Evolutionary conservation across 1,284 basidiomycete genomes (phyloP).

Genomic region (Puccinia hordei): DNA sequence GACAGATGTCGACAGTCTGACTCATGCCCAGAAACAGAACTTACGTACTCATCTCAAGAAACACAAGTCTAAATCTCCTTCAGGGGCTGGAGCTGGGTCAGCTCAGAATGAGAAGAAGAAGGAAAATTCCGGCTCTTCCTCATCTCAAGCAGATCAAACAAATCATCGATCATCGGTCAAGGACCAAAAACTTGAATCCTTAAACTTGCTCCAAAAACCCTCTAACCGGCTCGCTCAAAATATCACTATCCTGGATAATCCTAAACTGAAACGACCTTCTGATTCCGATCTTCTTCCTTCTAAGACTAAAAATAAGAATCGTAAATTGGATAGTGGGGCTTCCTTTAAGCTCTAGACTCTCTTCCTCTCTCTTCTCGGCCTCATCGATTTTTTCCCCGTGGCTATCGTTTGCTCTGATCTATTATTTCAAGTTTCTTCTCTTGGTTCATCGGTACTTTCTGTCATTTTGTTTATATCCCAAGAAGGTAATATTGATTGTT

Average conservation of each 20-base stretch:
- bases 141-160: background rate
- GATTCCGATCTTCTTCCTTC: too few species aligned
- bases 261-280: background rate
- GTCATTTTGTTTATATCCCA: background rate
- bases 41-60: slow-evolving; percentile 28
- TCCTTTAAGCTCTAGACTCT: slow-evolving; percentile 4
- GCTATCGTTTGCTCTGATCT: background rate
- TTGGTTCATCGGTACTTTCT: background rate
- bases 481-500: too few species aligned
- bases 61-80: background rate
- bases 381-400: background rate
- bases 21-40: slow-evolving; percentile 44
- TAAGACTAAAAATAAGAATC: background rate
- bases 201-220: slow-evolving; percentile 5
- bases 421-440: background rate
- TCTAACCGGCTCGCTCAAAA: background rate
- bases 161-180: background rate
- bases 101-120: slow-evolving; percentile 13
- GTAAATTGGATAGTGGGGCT: slow-evolving; percentile 14
- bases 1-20: slow-evolving; percentile 13
- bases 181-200: slow-evolving; percentile 7
- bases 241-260: background rate
- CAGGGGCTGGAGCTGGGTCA: background rate
- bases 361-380: background rate
- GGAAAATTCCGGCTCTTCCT: background rate